phyloP scores from a whole-genome alignment of 352 stramenopile genomes.

The Phytophthora macrochlamydospora region DNA sequence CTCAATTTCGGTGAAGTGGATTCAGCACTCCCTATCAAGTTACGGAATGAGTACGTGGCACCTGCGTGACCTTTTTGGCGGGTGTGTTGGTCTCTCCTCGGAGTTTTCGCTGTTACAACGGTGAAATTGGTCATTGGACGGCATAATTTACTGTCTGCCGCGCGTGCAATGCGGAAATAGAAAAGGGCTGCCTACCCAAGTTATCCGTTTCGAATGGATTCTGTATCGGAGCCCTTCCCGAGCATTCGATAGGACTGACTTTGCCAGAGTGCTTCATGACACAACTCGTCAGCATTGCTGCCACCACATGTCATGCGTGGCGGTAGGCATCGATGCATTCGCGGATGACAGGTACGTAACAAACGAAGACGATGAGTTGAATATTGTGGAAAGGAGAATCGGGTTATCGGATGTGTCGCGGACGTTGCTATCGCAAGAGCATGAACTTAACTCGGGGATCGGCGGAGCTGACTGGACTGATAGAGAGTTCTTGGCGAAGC shows the following conservation, averaged over 20 bases:
- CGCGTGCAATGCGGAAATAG: neutral
- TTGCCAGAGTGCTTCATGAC: neutral
- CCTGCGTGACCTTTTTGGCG: too few relatives aligned
- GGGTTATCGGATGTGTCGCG: neutral
- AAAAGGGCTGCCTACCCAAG: neutral
- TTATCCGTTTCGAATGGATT: neutral
- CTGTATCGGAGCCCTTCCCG: neutral
- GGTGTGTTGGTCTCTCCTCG: too few relatives aligned
- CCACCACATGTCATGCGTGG: neutral
- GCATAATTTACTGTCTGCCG: neutral
- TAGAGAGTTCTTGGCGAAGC: neutral
- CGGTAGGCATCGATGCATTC: neutral
- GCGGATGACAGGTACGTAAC: too few relatives aligned
- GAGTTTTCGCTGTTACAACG: too few relatives aligned
- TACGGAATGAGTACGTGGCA: too few relatives aligned
- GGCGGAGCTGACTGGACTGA: neutral
- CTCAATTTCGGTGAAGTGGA: too few relatives aligned
- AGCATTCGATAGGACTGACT: neutral
- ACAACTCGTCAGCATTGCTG: neutral
- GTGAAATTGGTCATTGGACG: neutral
- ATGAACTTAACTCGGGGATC: neutral
- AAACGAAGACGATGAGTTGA: neutral
- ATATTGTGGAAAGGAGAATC: neutral
- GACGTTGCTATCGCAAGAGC: neutral
- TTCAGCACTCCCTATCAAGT: too few relatives aligned